Evolutionary conservation across 2,329 filamentous ascomycete genomes (phyloP).

Genomic region (Monosporascus sp.): DNA sequence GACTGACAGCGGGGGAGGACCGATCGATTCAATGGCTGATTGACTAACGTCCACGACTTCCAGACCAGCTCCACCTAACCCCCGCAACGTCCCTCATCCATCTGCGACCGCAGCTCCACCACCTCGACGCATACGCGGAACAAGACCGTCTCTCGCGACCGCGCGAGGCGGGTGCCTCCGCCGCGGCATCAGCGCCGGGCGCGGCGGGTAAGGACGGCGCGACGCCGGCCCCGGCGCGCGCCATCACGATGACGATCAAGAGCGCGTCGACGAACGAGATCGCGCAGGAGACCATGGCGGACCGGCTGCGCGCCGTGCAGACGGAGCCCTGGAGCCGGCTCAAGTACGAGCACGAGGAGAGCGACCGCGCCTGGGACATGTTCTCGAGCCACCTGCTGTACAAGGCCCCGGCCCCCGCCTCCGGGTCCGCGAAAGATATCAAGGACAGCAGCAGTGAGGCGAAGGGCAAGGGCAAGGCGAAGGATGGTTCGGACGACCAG

Average conservation of each 20-base stretch:
- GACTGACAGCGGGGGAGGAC: no score
- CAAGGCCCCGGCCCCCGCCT: constrained; percentile 8
- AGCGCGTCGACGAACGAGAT: constrained; percentile 63
- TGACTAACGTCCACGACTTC: not conserved
- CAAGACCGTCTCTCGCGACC: constrained; percentile 51
- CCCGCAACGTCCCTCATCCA: constrained; percentile 79
- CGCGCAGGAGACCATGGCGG: constrained; percentile 70
- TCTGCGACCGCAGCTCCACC: constrained; percentile 86
- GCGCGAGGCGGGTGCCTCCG: constrained; percentile 30
- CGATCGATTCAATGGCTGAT: constrained; percentile 10
- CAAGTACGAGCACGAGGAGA: constrained; percentile 77
- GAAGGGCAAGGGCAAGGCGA: constrained; percentile 18
- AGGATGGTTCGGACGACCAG: constrained; percentile 14
- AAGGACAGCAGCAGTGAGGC: constrained; percentile 2
- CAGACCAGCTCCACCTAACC: constrained; percentile 82
- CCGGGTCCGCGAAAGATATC: not conserved
- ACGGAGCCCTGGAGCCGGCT: constrained; percentile 77
- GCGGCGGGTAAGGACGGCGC: constrained; percentile 28
- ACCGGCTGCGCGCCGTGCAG: constrained; percentile 72
- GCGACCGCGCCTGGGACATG: constrained; percentile 66
- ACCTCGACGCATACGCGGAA: constrained; percentile 80
- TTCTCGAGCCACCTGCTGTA: constrained; percentile 71
- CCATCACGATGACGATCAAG: constrained; percentile 85
- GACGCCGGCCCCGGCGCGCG: constrained; percentile 45
- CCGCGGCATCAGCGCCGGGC: constrained; percentile 9